Evolutionary conservation across 441 rosid species (phyloP).

Genomic region (Croton setiger): DNA sequence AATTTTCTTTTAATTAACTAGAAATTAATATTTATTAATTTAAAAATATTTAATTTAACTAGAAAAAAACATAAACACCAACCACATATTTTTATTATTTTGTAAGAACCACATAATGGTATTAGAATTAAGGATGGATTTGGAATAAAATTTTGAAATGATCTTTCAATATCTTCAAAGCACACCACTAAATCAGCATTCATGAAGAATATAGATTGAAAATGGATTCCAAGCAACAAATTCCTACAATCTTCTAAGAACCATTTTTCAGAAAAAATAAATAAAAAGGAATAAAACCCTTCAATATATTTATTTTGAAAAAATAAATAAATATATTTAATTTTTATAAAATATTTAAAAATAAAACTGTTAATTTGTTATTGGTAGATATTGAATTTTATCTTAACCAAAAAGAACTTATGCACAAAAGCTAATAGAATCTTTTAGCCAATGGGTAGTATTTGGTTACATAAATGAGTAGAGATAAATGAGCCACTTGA

Average conservation of each 20-base stretch:
- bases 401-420: neutral
- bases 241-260: constrained; percentile 14
- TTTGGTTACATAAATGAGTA: neutral
- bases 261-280: neutral
- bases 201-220: neutral
- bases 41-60: no score
- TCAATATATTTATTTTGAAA: neutral
- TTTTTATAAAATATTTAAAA: no score
- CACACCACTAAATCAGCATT: neutral
- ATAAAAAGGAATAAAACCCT: constrained; percentile 20
- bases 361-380: constrained; percentile 1
- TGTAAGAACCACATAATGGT: neutral
- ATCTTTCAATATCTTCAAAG: neutral
- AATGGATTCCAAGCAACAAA: constrained; percentile 19
- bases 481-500: neutral
- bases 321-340: neutral
- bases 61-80: neutral
- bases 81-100: neutral
- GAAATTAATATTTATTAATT: no score
- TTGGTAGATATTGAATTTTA: neutral
- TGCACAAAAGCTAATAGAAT: neutral
- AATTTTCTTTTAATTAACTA: neutral
- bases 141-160: neutral
- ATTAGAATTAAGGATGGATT: neutral
- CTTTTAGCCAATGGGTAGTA: neutral